These are phyloP conservation scores for Claviceps purpurea DNA, from an alignment of 2,329 filamentous ascomycete genomes.

Conservation along the genomic window DNA sequence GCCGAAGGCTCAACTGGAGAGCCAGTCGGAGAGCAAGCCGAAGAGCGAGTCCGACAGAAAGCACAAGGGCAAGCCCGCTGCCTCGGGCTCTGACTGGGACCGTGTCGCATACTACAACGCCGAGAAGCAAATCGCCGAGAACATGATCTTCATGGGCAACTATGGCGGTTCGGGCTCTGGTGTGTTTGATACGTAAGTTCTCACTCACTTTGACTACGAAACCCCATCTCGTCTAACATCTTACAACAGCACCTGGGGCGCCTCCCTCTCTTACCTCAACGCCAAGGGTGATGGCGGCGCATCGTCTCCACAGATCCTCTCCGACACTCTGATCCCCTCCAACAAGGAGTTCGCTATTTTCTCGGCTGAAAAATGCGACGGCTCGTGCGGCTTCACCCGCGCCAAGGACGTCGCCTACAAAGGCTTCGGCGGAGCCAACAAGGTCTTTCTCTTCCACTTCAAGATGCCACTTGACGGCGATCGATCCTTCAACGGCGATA, in stretches of 20 bases:
- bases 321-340: constrained; percentile 26
- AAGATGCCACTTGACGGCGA: constrained; percentile 51
- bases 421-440: constrained; percentile 56
- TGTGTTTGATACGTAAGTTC: constrained; percentile 28
- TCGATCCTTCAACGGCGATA: constrained; percentile 43
- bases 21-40: neutral
- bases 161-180: constrained; percentile 31
- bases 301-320: constrained; percentile 25
- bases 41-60: neutral
- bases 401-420: constrained; percentile 35
- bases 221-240: neutral
- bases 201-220: neutral
- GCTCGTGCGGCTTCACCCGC: constrained; percentile 30
- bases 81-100: constrained; percentile 21
- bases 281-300: constrained; percentile 26
- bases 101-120: constrained; percentile 34
- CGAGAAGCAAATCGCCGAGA: constrained; percentile 23
- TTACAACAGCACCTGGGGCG: constrained; percentile 26
- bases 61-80: constrained; percentile 1
- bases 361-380: constrained; percentile 28
- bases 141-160: constrained; percentile 35
- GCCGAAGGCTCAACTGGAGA: neutral
- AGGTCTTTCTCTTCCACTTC: constrained; percentile 63
- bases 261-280: constrained; percentile 32
- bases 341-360: constrained; percentile 33